Conservation (phyloP, 2,329 filamentous ascomycete genomes). For the Pseudopyricularia javanii region DNA sequence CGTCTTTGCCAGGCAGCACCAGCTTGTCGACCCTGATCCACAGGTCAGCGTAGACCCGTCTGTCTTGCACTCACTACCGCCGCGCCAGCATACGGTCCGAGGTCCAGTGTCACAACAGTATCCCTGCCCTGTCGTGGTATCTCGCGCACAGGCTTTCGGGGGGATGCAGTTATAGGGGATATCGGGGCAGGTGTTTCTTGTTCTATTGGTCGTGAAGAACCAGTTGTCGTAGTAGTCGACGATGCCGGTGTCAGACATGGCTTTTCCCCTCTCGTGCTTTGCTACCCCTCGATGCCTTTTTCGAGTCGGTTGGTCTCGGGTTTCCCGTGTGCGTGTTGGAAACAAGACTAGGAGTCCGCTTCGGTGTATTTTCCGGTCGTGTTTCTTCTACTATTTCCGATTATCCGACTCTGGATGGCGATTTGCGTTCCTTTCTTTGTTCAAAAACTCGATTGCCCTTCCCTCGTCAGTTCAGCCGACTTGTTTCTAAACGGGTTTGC, state of each 20-base stretch:
- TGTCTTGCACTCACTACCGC: slow-evolving; percentile 4
- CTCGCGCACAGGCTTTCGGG: slow-evolving; percentile 9
- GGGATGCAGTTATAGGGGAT: slow-evolving; percentile 4
- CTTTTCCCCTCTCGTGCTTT: no score
- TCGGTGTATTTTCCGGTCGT: no score
- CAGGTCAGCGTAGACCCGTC: slow-evolving; percentile 8
- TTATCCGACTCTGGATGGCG: no score
- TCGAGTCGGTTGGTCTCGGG: no score
- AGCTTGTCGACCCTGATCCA: slow-evolving; percentile 4
- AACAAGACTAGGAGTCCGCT: no score
- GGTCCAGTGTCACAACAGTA: slow-evolving; percentile 7
- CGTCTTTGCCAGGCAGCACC: slow-evolving; percentile 6
- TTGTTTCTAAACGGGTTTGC: no score
- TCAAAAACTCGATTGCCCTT: no score
- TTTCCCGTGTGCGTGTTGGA: no score
- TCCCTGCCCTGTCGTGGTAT: slow-evolving; percentile 7
- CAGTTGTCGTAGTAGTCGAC: slow-evolving; percentile 7
- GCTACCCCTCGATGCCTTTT: no score
- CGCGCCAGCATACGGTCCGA: slow-evolving; percentile 7
- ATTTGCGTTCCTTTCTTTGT: no score
- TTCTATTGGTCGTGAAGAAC: slow-evolving; percentile 8
- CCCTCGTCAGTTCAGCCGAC: no score
- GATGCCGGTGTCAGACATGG: background rate
- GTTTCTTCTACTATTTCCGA: no score
- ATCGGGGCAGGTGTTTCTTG: slow-evolving; percentile 6